Percentiles rank a stretch among this genome's conserved stretches.
These are phyloP conservation scores for Rhizophagus sp. DNA, from an alignment of 192 early-diverging fungal species.

Conservation along the genomic window DNA sequence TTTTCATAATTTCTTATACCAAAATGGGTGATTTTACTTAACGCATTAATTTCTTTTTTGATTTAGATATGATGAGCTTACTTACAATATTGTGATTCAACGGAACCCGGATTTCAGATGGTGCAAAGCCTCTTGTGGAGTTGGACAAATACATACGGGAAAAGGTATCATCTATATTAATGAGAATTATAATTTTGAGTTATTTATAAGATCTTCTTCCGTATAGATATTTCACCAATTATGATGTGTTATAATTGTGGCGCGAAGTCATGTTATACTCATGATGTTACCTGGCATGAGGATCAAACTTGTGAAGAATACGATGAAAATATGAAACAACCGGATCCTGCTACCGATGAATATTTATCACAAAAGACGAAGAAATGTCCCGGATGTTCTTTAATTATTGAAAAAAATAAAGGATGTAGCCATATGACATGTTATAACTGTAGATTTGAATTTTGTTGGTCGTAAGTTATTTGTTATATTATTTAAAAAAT, in stretches of 20 bases:
- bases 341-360: conserved; percentile 8
- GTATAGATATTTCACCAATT: conserved; percentile 7
- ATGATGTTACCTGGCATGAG: conserved; percentile 17
- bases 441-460: neutral
- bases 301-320: conserved; percentile 15
- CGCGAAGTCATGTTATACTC: conserved; percentile 16
- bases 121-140: conserved; percentile 2
- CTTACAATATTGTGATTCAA: neutral
- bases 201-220: no score
- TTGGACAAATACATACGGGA: conserved; percentile 5
- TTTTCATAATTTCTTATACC: neutral
- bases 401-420: conserved; percentile 5
- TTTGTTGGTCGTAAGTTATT: conserved; percentile 28
- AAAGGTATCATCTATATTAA: neutral
- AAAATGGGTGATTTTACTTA: no score
- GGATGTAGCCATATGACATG: conserved; percentile 21
- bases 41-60: no score
- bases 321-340: neutral
- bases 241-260: conserved; percentile 12
- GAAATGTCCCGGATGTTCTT: neutral
- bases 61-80: neutral
- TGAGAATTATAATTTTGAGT: no score
- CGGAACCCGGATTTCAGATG: neutral
- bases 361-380: neutral
- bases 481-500: no score